Evolutionary conservation across 2,329 filamentous ascomycete genomes (phyloP).

Genomic region (Cadophora sp.): DNA sequence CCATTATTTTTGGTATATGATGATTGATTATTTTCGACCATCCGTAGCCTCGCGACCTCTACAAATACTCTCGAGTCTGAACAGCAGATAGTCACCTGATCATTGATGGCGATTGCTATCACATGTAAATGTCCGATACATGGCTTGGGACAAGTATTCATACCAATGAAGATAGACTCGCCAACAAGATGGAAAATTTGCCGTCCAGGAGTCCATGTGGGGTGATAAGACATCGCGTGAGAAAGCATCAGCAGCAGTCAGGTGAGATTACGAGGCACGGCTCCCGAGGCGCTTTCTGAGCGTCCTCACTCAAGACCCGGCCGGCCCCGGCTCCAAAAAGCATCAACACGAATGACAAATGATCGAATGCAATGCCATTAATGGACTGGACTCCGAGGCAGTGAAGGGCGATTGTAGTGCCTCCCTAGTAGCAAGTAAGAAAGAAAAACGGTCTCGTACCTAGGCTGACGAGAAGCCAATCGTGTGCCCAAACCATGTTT

Average conservation of each 20-base stretch:
- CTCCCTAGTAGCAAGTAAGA: no score
- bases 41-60: not conserved
- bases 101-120: not conserved
- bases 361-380: not conserved
- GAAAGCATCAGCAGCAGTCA: not conserved
- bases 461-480: no score
- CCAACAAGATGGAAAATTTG: not conserved
- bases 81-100: slow-evolving; percentile 11
- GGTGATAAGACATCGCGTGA: not conserved
- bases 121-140: not conserved
- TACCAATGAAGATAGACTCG: no score
- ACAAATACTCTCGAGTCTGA: slow-evolving; percentile 2
- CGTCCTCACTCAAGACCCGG: not conserved
- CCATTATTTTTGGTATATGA: slow-evolving; percentile 41
- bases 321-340: not conserved
- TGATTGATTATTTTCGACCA: not conserved
- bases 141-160: not conserved
- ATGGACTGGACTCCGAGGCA: not conserved
- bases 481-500: no score
- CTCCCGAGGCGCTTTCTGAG: not conserved
- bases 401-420: not conserved
- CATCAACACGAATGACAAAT: not conserved
- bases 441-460: no score
- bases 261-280: not conserved
- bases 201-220: not conserved